Evolutionary conservation across 768 basidiomycete genomes (phyloP), one percentile per base, ranked within the genome.

Genomic region (Pisolithus tinctorius): DNA sequence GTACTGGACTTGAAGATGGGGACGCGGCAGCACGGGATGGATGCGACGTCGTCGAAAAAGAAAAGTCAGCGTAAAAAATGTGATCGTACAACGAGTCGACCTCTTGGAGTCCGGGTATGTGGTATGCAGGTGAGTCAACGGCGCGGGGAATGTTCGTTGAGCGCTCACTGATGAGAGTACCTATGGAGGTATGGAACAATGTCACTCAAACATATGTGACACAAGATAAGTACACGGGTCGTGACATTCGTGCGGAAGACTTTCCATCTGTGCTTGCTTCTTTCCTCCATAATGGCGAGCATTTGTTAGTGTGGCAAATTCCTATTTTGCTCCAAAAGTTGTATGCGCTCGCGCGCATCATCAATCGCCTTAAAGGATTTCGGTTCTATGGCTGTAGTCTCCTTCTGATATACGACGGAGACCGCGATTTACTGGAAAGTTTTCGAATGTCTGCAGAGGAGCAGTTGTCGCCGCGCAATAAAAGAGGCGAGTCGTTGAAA

Each of bases 1-100:
- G 95, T 99, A 39, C 81, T 98, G 61, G 96, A 99, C 69, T 74
- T 99, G 60, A 99, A 99, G 75, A 98, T 98, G 96, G 96, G 96
- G n/a, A 97, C 94, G 29, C 77, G 96, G 31, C 96, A 99, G 71
- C 97, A 98, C 69, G 96, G 96, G 17, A 88, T 95, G 73, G 92
- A 96, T 59, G 96, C 96, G 25, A 88, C 86, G 8, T 71, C 84
- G 1, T 74, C 82, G 48, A 99, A 99, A 75, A 97, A 96, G 80
- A 93, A 88, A 74, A 97, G 94, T 64, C 96, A 99, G 72, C 82
- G 94, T 49, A 96, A 96, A 71, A 99, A 99, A 71, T 98, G 96
- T 64, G 93, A 96, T 64, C 78, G 87, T 49, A 97, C 96, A 47
- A 98, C 96, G 20, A 97, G 93, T 66, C 76, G 90, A 58, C 79